phyloP scores from a whole-genome alignment of 2,329 filamentous ascomycete species.

The Hypoxylon rubiginosum region DNA sequence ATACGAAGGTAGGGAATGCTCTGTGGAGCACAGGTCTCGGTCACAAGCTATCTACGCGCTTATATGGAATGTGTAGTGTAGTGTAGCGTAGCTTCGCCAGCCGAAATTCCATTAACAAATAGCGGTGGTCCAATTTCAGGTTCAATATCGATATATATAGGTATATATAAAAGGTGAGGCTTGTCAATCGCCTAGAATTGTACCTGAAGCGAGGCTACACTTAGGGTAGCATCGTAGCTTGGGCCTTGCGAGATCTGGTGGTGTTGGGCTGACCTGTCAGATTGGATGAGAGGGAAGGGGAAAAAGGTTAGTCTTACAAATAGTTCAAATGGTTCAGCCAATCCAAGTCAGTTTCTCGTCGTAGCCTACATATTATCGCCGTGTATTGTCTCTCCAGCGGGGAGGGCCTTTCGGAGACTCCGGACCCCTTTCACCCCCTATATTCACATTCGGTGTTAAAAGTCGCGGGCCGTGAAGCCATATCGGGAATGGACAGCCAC shows the following conservation, averaged over 20 bases:
- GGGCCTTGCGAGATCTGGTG: slow-evolving; percentile 30
- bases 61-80: slow-evolving; percentile 13
- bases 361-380: slow-evolving; percentile 35
- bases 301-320: slow-evolving; percentile 13
- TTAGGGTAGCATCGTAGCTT: slow-evolving; percentile 30
- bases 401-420: slow-evolving; percentile 22
- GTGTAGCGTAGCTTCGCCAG: neutral
- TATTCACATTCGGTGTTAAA: slow-evolving; percentile 17
- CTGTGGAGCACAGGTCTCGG: slow-evolving; percentile 13
- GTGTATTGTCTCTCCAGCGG: slow-evolving; percentile 30
- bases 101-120: slow-evolving; percentile 13
- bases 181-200: slow-evolving; percentile 22
- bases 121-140: slow-evolving; percentile 5
- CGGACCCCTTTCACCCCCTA: slow-evolving; percentile 7
- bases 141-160: slow-evolving; percentile 11
- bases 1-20: neutral
- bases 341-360: slow-evolving; percentile 20
- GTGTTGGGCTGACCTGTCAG: slow-evolving; percentile 28
- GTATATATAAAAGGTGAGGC: slow-evolving; percentile 27
- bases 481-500: slow-evolving; percentile 30
- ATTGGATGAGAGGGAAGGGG: slow-evolving; percentile 18
- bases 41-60: neutral
- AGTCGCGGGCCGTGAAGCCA: slow-evolving; percentile 34
- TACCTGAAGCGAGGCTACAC: slow-evolving; percentile 27
- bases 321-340: slow-evolving; percentile 27